A percentile compares a stretch with the other conserved stretches of the same genome.
Conservation (phyloP, 257 asterid genomes). For the Penstemon davidsonii region DNA sequence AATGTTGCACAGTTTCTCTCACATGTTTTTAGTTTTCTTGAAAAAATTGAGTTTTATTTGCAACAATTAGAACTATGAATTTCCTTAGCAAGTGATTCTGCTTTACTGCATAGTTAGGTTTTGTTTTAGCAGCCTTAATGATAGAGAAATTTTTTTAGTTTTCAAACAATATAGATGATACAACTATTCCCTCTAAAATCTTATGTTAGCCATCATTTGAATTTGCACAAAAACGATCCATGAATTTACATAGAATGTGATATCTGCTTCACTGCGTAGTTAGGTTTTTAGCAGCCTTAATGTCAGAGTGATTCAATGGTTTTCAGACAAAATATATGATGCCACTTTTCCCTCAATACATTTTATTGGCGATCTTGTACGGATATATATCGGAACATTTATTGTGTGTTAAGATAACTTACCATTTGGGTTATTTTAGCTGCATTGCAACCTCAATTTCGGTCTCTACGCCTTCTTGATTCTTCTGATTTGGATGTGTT, state of each 20-base stretch:
- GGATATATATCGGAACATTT: neutral
- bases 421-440: neutral
- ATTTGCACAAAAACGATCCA: no score
- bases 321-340: no score
- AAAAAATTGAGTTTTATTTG: no score
- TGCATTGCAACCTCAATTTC: neutral
- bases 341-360: no score
- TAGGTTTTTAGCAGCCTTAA: no score
- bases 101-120: neutral
- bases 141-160: neutral
- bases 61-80: neutral
- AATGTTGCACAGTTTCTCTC: neutral
- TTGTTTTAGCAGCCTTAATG: neutral
- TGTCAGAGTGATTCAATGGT: no score
- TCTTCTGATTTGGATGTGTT: conserved; percentile 18
- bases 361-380: neutral
- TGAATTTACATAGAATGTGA: no score
- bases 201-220: no score
- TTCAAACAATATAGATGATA: neutral
- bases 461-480: conserved; percentile 7
- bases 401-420: neutral
- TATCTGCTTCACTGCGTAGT: no score
- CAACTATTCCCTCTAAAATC: no score
- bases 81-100: neutral
- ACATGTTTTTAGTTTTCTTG: neutral